Percentiles rank a stretch among this genome's conserved stretches.
Conservation (phyloP, 345 rosid genomes). For the Reutealis trisperma region DNA sequence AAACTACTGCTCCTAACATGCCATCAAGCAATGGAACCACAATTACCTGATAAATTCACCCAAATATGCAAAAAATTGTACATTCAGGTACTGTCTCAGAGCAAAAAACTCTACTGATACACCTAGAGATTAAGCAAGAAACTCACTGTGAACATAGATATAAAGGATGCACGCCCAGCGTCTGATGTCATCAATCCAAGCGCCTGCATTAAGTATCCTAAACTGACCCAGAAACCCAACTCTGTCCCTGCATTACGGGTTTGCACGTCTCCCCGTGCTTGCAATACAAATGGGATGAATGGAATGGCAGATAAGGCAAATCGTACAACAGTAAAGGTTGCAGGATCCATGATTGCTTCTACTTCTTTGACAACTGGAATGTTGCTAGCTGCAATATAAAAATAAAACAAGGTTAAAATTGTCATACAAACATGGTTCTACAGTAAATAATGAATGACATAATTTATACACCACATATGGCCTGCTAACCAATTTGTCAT, state of each 20-base stretch:
- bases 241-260: constrained; percentile 61
- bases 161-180: constrained; percentile 62
- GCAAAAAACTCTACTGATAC: constrained; percentile 9
- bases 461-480: not conserved
- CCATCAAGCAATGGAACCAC: constrained; percentile 74
- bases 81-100: constrained; percentile 15
- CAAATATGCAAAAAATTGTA: constrained; percentile 11
- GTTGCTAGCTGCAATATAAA: constrained; percentile 49
- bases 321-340: constrained; percentile 52
- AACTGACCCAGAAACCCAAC: constrained; percentile 66
- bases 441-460: not conserved
- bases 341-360: constrained; percentile 52
- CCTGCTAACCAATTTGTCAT: not conserved
- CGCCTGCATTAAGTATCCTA: constrained; percentile 61
- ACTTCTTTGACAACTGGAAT: constrained; percentile 63
- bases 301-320: constrained; percentile 56
- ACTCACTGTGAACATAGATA: constrained; percentile 55
- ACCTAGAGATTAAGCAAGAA: constrained; percentile 11
- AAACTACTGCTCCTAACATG: constrained; percentile 65
- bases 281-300: constrained; percentile 49
- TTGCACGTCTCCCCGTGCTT: constrained; percentile 40
- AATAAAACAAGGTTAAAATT: constrained; percentile 12
- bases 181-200: constrained; percentile 57
- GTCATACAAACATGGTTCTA: not conserved
- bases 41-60: constrained; percentile 47